phyloP scores from a whole-genome alignment of 1,284 basidiomycete genomes.

The Ustilago nuda region DNA sequence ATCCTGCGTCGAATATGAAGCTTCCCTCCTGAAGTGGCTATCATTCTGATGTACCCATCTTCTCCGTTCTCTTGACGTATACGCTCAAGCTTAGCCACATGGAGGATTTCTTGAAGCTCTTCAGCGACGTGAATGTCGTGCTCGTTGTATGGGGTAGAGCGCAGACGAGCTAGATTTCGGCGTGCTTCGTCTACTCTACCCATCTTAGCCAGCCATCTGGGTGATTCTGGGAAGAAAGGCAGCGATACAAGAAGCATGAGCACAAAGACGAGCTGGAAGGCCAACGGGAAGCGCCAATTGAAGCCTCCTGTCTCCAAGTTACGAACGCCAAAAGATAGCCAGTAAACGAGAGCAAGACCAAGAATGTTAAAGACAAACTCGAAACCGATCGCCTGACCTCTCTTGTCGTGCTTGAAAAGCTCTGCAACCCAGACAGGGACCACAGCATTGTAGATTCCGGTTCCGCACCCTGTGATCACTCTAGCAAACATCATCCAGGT shows the following conservation, averaged over 20 bases:
- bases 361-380: constrained; percentile 32
- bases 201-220: constrained; percentile 39
- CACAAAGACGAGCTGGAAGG: constrained; percentile 36
- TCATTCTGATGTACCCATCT: constrained; percentile 20
- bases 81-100: constrained; percentile 26
- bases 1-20: constrained; percentile 35
- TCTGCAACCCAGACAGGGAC: constrained; percentile 34
- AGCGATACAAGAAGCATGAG: constrained; percentile 18
- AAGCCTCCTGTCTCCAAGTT: constrained; percentile 24
- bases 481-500: constrained; percentile 31
- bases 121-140: constrained; percentile 16
- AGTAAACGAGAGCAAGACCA: constrained; percentile 30
- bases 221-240: constrained; percentile 37
- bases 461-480: constrained; percentile 15
- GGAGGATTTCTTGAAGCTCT: constrained; percentile 29
- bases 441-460: constrained; percentile 16
- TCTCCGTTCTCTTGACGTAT: constrained; percentile 27
- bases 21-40: constrained; percentile 18
- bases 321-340: constrained; percentile 27
- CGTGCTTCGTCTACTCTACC: constrained; percentile 35
- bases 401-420: constrained; percentile 21
- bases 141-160: constrained; percentile 29
- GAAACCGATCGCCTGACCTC: constrained; percentile 27
- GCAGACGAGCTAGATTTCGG: constrained; percentile 23
- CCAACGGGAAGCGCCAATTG: constrained; percentile 35